Conservation (phyloP, 306 rosid genomes). For the Dicorynia guianensis region DNA sequence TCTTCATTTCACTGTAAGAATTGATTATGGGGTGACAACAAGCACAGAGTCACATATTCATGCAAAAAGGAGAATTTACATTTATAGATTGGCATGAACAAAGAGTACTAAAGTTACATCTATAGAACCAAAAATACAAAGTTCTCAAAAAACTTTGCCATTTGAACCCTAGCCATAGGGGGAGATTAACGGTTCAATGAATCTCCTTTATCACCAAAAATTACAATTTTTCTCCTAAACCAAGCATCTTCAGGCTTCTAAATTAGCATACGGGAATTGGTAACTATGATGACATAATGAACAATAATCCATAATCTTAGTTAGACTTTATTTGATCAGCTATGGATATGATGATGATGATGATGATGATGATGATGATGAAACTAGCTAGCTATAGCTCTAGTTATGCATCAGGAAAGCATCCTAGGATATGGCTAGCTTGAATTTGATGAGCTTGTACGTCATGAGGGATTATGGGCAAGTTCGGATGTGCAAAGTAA, state of each 20-base stretch:
- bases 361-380: not conserved
- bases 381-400: constrained; percentile 4
- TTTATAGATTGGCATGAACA: constrained; percentile 43
- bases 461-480: constrained; percentile 48
- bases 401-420: constrained; percentile 64
- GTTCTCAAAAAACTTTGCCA: constrained; percentile 4
- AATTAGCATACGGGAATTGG: constrained; percentile 42
- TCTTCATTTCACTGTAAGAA: too few relatives aligned
- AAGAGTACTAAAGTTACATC: constrained; percentile 39
- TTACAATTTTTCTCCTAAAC: constrained; percentile 10
- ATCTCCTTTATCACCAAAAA: constrained; percentile 43
- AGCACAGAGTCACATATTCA: too few relatives aligned
- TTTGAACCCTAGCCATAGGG: constrained; percentile 40
- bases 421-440: constrained; percentile 57
- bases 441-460: constrained; percentile 41
- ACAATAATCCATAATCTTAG: constrained; percentile 38
- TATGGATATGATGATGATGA: too few relatives aligned
- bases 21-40: too few relatives aligned
- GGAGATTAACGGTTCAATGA: constrained; percentile 46
- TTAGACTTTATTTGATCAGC: constrained; percentile 34
- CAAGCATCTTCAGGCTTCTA: constrained; percentile 39
- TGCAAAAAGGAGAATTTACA: not conserved
- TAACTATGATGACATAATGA: constrained; percentile 15
- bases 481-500: constrained; percentile 47
- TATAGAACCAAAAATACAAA: constrained; percentile 27